These are phyloP conservation scores for Blepharisma japonicum DNA, from an alignment of 73 alveolate genomes.

Conservation along the genomic window DNA sequence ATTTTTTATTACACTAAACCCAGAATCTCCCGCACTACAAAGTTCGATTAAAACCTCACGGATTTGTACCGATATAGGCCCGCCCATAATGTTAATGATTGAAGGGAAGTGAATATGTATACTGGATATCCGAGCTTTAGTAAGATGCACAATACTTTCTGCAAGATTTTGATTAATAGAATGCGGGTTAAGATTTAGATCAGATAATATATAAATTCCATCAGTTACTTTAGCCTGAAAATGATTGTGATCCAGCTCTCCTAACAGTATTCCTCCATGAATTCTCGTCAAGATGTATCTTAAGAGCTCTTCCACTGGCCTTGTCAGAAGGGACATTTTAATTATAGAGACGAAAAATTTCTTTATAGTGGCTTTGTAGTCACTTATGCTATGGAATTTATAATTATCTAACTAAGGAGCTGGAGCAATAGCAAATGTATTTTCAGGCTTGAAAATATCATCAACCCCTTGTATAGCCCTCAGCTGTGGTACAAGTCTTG, in stretches of 20 bases:
- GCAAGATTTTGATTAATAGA: slow-evolving; percentile 15
- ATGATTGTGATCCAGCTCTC: neutral
- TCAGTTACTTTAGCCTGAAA: slow-evolving; percentile 24
- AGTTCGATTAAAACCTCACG: neutral
- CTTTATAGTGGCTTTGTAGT: too few relatives aligned
- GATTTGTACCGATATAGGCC: neutral
- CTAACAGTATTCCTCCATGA: neutral
- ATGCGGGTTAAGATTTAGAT: neutral
- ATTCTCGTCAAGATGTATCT: neutral
- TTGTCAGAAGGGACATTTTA: slow-evolving; percentile 22
- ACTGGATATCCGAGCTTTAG: neutral
- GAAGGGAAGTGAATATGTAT: neutral
- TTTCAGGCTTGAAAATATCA: too few relatives aligned
- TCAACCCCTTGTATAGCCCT: too few relatives aligned
- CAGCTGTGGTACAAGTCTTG: too few relatives aligned
- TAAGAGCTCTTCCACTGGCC: slow-evolving; percentile 19
- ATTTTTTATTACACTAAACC: neutral
- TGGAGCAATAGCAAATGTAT: too few relatives aligned
- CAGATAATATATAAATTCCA: neutral
- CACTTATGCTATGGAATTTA: too few relatives aligned
- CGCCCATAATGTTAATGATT: neutral
- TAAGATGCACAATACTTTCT: slow-evolving; percentile 1
- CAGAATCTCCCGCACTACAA: neutral
- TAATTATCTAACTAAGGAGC: too few relatives aligned
- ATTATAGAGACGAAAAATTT: neutral